Conservation (phyloP, 2,329 filamentous ascomycete genomes). For the Ophiocordyceps camponoti-rufipedis region DNA sequence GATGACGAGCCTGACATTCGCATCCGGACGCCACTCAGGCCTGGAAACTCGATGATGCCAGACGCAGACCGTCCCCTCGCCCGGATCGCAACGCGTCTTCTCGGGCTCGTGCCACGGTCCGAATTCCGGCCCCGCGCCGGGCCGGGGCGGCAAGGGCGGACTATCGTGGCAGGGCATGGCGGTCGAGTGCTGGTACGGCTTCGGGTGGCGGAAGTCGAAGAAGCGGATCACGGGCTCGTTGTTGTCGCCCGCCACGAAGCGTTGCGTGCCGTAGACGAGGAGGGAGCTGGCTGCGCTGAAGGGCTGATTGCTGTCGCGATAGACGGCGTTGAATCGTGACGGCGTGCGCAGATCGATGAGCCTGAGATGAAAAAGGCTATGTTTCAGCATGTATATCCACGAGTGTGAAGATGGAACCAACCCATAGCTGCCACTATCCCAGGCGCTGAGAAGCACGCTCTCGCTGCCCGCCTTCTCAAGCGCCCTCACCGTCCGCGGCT, state of each 20-base stretch:
- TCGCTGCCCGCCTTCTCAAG: conserved; percentile 25
- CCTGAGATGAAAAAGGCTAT: too few species aligned
- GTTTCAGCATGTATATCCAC: not conserved
- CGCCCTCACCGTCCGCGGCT: conserved; percentile 20
- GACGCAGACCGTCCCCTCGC: not conserved
- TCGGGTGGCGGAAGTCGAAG: conserved; percentile 35
- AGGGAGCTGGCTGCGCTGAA: conserved; percentile 26
- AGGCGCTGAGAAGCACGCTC: conserved; percentile 28
- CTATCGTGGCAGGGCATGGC: conserved; percentile 22
- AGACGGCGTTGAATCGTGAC: conserved; percentile 25
- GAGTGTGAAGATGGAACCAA: conserved; percentile 2
- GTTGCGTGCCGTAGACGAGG: conserved; percentile 28
- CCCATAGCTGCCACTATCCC: conserved; percentile 33
- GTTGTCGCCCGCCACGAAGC: conserved; percentile 31
- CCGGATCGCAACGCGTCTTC: not conserved
- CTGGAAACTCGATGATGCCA: conserved; percentile 4
- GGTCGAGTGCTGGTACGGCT: conserved; percentile 27
- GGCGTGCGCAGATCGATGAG: conserved; percentile 32
- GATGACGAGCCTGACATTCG: conserved; percentile 18
- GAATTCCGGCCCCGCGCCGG: not conserved
- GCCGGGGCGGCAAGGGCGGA: not conserved
- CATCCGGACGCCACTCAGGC: conserved; percentile 20
- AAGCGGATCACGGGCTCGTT: conserved; percentile 24
- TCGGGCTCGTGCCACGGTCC: too few species aligned
- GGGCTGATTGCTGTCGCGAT: conserved; percentile 33